These are phyloP conservation scores for Aquilaria agallochum DNA, from an alignment of 441 rosid genomes.

Conservation along the genomic window DNA sequence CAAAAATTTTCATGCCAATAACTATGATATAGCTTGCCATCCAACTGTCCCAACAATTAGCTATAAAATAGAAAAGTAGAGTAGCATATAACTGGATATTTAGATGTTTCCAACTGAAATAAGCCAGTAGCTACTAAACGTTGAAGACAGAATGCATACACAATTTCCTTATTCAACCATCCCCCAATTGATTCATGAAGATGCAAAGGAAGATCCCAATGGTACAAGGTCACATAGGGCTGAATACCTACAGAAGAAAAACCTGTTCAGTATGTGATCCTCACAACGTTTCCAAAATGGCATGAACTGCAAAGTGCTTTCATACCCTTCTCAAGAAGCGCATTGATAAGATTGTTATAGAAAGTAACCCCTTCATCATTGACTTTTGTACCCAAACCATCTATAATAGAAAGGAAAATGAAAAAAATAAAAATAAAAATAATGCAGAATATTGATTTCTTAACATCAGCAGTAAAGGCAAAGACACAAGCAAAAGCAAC, in stretches of 20 bases:
- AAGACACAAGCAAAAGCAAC: slow-evolving; percentile 1
- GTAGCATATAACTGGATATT: no score
- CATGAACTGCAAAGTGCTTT: slow-evolving; percentile 7
- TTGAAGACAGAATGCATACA: slow-evolving; percentile 45
- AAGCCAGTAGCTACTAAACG: no score
- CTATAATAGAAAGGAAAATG: slow-evolving; percentile 27
- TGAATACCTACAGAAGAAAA: slow-evolving; percentile 52
- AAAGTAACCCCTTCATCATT: slow-evolving; percentile 74
- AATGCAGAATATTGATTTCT: not conserved
- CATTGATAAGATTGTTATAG: slow-evolving; percentile 74
- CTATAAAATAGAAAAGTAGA: no score
- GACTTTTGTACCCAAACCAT: slow-evolving; percentile 77
- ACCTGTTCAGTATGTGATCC: not conserved
- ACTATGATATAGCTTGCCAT: no score
- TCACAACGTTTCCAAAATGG: slow-evolving; percentile 9
- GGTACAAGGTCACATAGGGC: slow-evolving; percentile 80
- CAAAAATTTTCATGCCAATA: no score
- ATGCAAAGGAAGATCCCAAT: slow-evolving; percentile 97
- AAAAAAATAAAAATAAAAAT: not conserved
- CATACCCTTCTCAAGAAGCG: slow-evolving; percentile 82
- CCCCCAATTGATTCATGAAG: slow-evolving; percentile 81
- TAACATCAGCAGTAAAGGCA: not conserved
- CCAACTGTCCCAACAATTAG: no score
- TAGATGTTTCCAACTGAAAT: no score
- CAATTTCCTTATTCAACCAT: slow-evolving; percentile 68